Base-by-base conservation (phyloP, 441 rosid species). In the Corymbia citriodora region DNA sequence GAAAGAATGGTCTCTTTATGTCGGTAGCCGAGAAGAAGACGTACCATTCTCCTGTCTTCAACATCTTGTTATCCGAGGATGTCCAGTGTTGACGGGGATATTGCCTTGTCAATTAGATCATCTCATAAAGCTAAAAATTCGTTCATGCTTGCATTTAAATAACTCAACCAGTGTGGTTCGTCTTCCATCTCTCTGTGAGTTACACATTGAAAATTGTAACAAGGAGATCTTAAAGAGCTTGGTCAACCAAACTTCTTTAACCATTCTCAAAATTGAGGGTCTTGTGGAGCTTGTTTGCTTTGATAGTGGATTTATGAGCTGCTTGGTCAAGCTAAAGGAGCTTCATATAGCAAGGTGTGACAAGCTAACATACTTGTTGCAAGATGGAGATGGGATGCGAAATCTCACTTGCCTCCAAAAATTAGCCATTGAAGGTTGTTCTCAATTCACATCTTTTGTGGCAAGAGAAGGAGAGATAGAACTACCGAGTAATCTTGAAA, bases 341-440 rank as follows among this genome's bases (percentile, higher is more conserved):
- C 70, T 63, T 13, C 70, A 63, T 29, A 63, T 63, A 29, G 7
- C 0, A 29, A 3, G 2, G 17, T 63, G 70, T 0, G 1, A 63
- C 7, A 16, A 53, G 55, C 17, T 53, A 53, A 53, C 31, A 61
- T 27, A 61, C 68, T 6, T 61, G 7, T 61, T 31, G 31, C 68
- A 5, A 61, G 0, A 1, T 27, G 17, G 16, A 27, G 1, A 1
- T 61, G 68, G 0, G 11, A 27, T 0, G 4, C 31, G 0, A 6
- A 61, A 61, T 61, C 68, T 61, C 12, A 0, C 16, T 6, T 27
- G 9, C 81, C 81, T 70, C 7, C 7, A 4, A 0, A 2, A 9
- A 2, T 0, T 31, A 31, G 40, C 0, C 79, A 68, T 68, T 1
- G 0, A 1, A 16, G 0, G 3, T 0, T 59, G 79, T 68, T 12